Base-by-base conservation (phyloP, 2,329 filamentous ascomycete genomes). In the Knufia fluminis region DNA sequence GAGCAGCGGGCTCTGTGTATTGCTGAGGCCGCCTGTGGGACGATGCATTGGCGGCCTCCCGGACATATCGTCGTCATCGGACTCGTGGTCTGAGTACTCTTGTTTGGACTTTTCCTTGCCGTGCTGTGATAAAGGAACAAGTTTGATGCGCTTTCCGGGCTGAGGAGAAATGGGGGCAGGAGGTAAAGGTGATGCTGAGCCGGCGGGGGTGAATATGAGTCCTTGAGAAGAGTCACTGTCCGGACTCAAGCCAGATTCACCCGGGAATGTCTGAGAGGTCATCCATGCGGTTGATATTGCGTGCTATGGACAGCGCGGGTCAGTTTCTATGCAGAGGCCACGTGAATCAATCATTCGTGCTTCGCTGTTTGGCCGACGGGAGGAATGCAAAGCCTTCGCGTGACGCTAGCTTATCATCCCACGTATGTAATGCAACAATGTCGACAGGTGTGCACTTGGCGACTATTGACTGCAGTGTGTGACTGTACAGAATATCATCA, bases 1-100 rank as follows among this genome's bases (percentile, higher is more conserved):
- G 26, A 83, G 68, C 55, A 83, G 63, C 20, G 79, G 79, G 54
- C 74, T 68, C 48, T 76, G 68, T 43, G 69, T 68, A 42, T 72
- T 39, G 33, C 28, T 17, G 22, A 48, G 72, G 50, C 70, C 71
- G 50, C 76, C 71, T 2, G 65, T 63, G 14, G 71, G 69, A 46
- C 69, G 71, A 55, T 72, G 67, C 60, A 74, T 67, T 42, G 70
- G 63, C 16, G 76, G 69, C 54, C 72, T 68, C 54, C 62, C 61
- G 47, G 67, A 62, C 60, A 74, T 69, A 28, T 71, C 68, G 62
- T 70, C 70, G 54, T 69, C 66, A 52, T 66, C 67, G 46, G 64
- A 63, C 48, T 65, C 61, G 39, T 61, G 62, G 51, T 70, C 61
- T 57, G 62, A 61, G 22, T 32, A 45, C 32, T n/a, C 52, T 23